phyloP scores from a whole-genome alignment of 2,329 filamentous ascomycete genomes.

The Beauveria australis region DNA sequence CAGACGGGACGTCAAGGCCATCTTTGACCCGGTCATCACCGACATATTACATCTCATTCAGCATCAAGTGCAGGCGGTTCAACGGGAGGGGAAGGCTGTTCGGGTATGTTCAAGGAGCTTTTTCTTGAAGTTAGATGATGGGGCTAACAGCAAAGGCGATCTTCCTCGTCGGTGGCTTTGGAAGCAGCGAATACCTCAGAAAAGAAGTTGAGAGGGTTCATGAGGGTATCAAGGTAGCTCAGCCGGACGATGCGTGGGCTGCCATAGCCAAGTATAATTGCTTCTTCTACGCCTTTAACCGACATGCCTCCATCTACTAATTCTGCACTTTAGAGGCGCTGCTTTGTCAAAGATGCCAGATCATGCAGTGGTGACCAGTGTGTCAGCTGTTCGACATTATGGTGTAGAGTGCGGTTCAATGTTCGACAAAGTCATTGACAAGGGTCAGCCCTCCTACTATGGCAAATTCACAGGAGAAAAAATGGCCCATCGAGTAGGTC shows the following conservation, averaged over 20 bases:
- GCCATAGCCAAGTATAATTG: conserved; percentile 17
- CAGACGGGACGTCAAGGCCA: not conserved
- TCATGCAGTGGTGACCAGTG: conserved; percentile 11
- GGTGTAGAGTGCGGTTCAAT: not conserved
- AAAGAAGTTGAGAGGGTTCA: conserved; percentile 18
- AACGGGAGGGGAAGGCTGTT: conserved; percentile 1
- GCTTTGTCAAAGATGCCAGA: conserved; percentile 12
- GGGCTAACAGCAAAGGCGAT: conserved; percentile 16
- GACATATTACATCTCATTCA: conserved; percentile 16
- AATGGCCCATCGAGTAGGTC: not conserved
- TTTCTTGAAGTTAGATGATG: too few species aligned
- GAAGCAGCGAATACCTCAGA: conserved; percentile 27
- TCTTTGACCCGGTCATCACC: conserved; percentile 17
- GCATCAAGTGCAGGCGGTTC: conserved; percentile 14
- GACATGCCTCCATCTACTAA: not conserved
- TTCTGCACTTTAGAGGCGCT: conserved; percentile 9
- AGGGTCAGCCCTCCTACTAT: not conserved
- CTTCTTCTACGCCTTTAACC: too few species aligned
- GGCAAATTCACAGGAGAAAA: not conserved
- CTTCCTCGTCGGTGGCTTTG: conserved; percentile 30
- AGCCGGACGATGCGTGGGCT: conserved; percentile 20
- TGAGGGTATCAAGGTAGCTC: conserved; percentile 22
- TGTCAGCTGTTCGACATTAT: conserved; percentile 12
- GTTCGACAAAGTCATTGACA: conserved; percentile 2
- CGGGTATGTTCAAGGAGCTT: not conserved